phyloP scores from a whole-genome alignment of 768 basidiomycete species.

The Calocybe cyanea region DNA sequence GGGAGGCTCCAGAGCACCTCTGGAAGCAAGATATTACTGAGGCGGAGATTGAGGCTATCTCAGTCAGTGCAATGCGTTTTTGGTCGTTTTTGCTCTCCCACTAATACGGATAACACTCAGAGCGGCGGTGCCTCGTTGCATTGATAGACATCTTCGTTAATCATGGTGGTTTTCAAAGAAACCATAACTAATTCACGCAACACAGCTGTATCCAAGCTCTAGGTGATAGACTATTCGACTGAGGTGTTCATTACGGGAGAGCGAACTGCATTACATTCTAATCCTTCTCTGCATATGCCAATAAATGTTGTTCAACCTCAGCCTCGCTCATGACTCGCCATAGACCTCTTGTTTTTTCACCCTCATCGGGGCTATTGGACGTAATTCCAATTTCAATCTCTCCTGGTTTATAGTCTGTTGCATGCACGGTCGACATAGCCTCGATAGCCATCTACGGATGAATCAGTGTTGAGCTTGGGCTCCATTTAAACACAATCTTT shows the following conservation, averaged over 20 bases:
- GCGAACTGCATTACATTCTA: slow-evolving; percentile 30
- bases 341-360: slow-evolving; percentile 61
- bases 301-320: slow-evolving; percentile 75
- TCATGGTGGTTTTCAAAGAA: no score
- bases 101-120: no score
- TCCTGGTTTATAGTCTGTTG: slow-evolving; percentile 92
- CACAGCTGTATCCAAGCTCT: no score
- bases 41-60: slow-evolving; percentile 61
- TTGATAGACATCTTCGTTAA: slow-evolving; percentile 17
- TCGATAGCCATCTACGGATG: slow-evolving; percentile 83
- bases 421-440: slow-evolving; percentile 88
- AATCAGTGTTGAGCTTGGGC: not conserved
- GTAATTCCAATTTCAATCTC: slow-evolving; percentile 97
- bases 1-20: slow-evolving; percentile 62
- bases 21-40: slow-evolving; percentile 54
- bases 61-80: slow-evolving; percentile 38
- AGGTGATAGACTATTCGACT: no score
- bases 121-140: slow-evolving; percentile 65
- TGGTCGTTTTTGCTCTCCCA: not conserved
- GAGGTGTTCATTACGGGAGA: not conserved
- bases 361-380: slow-evolving; percentile 71
- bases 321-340: slow-evolving; percentile 78
- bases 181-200: no score
- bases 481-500: slow-evolving; percentile 18
- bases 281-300: slow-evolving; percentile 90